These are phyloP conservation scores for Tuctoria greenei DNA, from an alignment of 176 grass and related monocot species.

Conservation along the genomic window DNA sequence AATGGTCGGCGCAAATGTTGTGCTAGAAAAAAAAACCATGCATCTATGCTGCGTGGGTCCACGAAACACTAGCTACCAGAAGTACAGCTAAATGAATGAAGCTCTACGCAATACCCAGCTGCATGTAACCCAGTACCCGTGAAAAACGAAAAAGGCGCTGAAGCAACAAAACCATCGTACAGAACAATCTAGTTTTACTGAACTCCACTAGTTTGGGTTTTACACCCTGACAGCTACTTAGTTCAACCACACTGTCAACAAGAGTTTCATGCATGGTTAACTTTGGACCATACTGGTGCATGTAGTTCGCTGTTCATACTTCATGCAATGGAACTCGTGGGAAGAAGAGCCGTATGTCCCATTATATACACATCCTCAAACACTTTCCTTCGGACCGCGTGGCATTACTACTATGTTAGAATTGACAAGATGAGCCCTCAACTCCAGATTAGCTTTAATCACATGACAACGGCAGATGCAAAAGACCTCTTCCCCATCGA, in stretches of 20 bases:
- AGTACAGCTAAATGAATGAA: no score
- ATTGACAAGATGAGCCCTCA: background rate
- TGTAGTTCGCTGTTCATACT: background rate
- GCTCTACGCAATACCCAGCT: no score
- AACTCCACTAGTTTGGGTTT: background rate
- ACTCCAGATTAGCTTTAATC: background rate
- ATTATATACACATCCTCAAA: background rate
- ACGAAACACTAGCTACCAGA: no score
- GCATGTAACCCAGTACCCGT: no score
- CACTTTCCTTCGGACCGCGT: background rate
- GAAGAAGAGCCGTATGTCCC: background rate
- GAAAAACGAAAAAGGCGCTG: no score
- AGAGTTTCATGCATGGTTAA: no score
- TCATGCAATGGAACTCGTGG: background rate
- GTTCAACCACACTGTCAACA: no score
- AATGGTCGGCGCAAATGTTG: no score
- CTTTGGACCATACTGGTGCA: background rate
- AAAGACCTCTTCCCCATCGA: conserved; percentile 77
- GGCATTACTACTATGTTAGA: conserved; percentile 7
- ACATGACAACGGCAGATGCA: conserved; percentile 56
- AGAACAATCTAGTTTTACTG: background rate
- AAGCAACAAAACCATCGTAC: no score
- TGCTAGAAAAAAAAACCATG: no score
- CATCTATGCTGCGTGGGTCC: no score
- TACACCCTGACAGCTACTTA: background rate